A percentile compares a stretch with the other conserved stretches of the same genome.
Evolutionary conservation across 306 rosid species (phyloP).

Genomic region (Quercus parvula): DNA sequence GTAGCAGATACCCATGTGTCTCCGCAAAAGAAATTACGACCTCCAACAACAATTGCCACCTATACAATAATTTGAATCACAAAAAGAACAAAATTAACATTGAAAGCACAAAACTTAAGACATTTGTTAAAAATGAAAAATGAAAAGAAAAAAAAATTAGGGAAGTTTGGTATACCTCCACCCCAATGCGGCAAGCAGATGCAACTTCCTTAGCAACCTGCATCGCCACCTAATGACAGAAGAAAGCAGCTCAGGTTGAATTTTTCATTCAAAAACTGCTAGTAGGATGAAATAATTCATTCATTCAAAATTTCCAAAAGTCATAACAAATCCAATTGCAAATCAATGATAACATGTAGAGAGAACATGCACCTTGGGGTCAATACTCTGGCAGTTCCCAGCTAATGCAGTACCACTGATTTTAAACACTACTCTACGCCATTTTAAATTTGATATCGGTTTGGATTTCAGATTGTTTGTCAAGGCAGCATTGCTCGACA

Average conservation of each 20-base stretch:
- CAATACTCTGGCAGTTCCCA: conserved; percentile 48
- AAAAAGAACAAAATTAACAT: not conserved
- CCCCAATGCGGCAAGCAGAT: conserved; percentile 36
- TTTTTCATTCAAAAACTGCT: conserved; percentile 29
- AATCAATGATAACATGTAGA: not conserved
- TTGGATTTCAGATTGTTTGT: conserved; percentile 24
- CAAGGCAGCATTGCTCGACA: conserved; percentile 16
- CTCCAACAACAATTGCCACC: conserved; percentile 44
- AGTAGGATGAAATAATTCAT: conserved; percentile 12
- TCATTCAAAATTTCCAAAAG: conserved; percentile 17
- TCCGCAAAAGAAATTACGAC: conserved; percentile 41
- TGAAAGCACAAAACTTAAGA: not conserved
- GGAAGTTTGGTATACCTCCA: conserved; percentile 26
- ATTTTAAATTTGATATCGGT: conserved; percentile 30
- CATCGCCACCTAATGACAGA: conserved; percentile 41
- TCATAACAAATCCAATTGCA: not conserved
- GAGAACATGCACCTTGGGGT: conserved; percentile 37
- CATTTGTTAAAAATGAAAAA: not conserved
- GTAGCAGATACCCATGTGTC: conserved; percentile 38
- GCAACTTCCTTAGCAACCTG: conserved; percentile 52
- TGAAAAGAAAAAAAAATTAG: not conserved
- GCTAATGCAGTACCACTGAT: conserved; percentile 46
- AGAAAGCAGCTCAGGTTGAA: conserved; percentile 33
- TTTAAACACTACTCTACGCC: conserved; percentile 45
- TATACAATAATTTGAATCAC: conserved; percentile 1